Percentiles rank a stretch among this genome's conserved stretches.
Conservation (phyloP, 2,329 filamentous ascomycete species). For the Aspergillus fischeri region DNA sequence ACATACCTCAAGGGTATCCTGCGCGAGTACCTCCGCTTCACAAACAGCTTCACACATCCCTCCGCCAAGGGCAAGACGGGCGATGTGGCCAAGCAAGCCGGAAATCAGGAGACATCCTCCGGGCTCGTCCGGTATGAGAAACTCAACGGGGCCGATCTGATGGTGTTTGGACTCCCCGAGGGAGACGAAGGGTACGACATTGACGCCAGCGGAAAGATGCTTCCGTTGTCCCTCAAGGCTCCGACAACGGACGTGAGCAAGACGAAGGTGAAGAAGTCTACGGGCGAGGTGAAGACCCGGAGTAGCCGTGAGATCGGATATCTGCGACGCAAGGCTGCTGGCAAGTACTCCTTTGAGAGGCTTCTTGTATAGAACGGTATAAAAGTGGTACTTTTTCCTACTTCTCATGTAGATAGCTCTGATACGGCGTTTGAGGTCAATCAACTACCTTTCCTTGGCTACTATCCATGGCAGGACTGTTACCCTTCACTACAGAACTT, state of each 20-base stretch:
- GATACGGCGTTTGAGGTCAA: background rate
- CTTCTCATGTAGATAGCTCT: background rate
- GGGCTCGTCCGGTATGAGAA: conserved; percentile 33
- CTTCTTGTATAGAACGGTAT: conserved; percentile 56
- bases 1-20: conserved; percentile 45
- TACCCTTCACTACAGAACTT: background rate
- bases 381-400: background rate
- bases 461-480: background rate
- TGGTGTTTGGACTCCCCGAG: conserved; percentile 27
- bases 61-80: conserved; percentile 9
- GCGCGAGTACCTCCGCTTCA: conserved; percentile 43
- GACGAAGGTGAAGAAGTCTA: conserved; percentile 55
- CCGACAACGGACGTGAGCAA: conserved; percentile 42
- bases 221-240: conserved; percentile 71
- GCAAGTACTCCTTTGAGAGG: conserved; percentile 77
- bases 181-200: conserved; percentile 27
- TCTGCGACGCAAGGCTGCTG: conserved; percentile 73
- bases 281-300: conserved; percentile 66
- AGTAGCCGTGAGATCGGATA: conserved; percentile 70
- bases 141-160: conserved; percentile 37
- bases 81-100: conserved; percentile 8
- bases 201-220: conserved; percentile 41
- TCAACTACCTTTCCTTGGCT: background rate
- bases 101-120: conserved; percentile 9
- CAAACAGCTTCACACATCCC: conserved; percentile 23